Percentiles rank a stretch among this genome's conserved stretches.
Conservation (phyloP, 768 basidiomycete species). For the Russula olivacea region DNA sequence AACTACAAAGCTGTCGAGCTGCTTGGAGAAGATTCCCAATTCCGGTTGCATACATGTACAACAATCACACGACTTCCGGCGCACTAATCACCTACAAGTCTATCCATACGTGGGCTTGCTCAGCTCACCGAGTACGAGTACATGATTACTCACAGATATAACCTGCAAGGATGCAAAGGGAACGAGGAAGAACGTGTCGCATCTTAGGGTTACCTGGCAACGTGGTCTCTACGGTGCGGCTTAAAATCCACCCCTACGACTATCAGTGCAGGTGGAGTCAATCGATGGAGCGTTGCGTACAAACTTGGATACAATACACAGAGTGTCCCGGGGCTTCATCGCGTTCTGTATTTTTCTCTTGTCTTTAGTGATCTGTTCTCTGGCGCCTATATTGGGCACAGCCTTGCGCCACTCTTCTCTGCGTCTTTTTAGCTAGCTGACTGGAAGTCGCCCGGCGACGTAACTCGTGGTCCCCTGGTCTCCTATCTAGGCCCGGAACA, state of each 20-base stretch:
- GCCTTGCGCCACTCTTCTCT: not conserved
- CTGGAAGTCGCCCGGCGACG: not conserved
- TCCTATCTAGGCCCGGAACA: not conserved
- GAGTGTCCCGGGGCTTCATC: not conserved
- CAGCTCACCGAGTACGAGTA: not conserved
- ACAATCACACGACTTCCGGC: not conserved
- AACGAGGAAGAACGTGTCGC: not conserved
- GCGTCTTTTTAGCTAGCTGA: not conserved
- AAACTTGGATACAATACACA: not conserved
- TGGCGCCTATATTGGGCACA: not conserved
- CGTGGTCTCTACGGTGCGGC: not conserved
- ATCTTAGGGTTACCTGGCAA: not conserved
- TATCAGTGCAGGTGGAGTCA: not conserved
- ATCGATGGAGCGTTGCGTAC: not conserved
- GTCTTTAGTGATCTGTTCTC: not conserved
- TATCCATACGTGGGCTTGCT: not conserved
- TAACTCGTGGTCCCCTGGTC: not conserved
- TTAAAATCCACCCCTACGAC: too few species aligned
- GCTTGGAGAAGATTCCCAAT: not conserved
- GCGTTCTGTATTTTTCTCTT: not conserved
- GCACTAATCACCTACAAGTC: too few species aligned
- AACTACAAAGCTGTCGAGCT: not conserved
- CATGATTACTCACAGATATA: not conserved
- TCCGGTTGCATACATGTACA: not conserved
- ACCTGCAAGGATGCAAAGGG: too few species aligned